Evolutionary conservation across 371 early-diverging fungal genomes (phyloP), one percentile per base, ranked within the genome.

Genomic region (Basidiobolus meristosporus): DNA sequence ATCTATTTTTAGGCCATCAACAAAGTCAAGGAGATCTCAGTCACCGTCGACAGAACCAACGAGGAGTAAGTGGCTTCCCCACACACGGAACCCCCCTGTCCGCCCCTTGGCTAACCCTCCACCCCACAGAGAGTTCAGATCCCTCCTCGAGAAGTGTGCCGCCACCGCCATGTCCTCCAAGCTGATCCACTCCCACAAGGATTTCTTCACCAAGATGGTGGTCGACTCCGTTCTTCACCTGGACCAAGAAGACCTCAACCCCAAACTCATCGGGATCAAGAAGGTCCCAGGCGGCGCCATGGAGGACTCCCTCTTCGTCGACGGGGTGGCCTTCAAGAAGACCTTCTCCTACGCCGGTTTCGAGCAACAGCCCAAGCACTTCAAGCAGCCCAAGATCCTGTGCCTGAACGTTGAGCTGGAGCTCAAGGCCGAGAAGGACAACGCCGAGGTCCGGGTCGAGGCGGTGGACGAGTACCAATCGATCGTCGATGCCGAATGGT

Each of bases 261-360:
- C 95, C 58, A 69, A 70, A 51, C 60, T 96, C 72, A 96, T 96
- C 55, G 98, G 96, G 44, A 82, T 98, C 51, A 99, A 98, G 68
- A 91, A 90, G 63, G 82, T 99, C 40, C 77, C 91, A 22, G 99
- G 99, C 48, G 98, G 98, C 35, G 97, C 85, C 17, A 85, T 99
- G 86, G 42, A 53, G 62, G 98, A 98, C 54, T 96, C 98, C 12
- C 43, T 87, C 23, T 59, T 98, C 36, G 70, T 99, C 28, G 77
- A 90, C 38, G 99, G 99, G 48, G 97, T 99, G 41, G 98, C 96
- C 5, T 99, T 99, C 73, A 98, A 98, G 62, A 99, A 99, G 74
- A 95, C 98, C 2, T 99, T 99, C 60, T 87, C 99, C 7, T 99
- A 99, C 58, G 99, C 99, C 26, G 99, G 99, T 49, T 98, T 98